Evolutionary conservation across 2,329 filamentous ascomycete species (phyloP), one percentile per base, ranked within the genome.

Genomic region (Cryphonectria nitschkei): DNA sequence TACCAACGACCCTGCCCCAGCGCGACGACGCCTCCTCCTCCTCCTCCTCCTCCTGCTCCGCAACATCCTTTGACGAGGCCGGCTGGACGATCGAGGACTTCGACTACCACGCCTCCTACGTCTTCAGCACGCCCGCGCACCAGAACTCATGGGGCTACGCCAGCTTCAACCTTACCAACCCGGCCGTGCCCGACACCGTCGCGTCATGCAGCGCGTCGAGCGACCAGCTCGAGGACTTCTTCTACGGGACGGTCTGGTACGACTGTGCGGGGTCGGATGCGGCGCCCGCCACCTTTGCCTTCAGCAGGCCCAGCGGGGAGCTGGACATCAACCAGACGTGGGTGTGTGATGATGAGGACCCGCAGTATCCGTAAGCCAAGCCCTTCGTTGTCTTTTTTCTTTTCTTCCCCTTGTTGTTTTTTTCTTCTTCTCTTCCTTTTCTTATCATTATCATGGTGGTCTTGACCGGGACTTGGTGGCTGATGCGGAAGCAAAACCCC

Each of bases 41-140:
- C 9, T 56, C 56, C 16, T 32, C 70, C 7, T 70, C 76, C 0
- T 78, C 78, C 58, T 84, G 82, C 74, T 76, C 77, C 34, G 71
- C 75, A 6, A 70, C 73, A 19, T 81, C 82, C 1, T 77, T 80
- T 68, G 68, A 73, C 52, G 58, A 75, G 72, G 82, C 83, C 71
- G 43, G 70, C 7, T 87, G 85, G 84, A 77, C 76, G 0, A 74
- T 87, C 60, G 74, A 79, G 62, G 75, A 79, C 76, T 85, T 88
- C 71, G 81, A 83, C 76, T 87, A 80, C 80, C 82, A 84, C 76
- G 82, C 82, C n/a, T 81, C 79, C 14, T 85, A 84, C 76, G 77
- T 79, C 76, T 87, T 86, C 80, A 80, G 80, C 22, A 87, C 84
- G 2, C 85, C 86, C 0, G 79, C 85, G 3, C 86, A 88, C 78